These are phyloP conservation scores for Barbarea vulgaris DNA, from an alignment of 345 rosid species.

Conservation along the genomic window DNA sequence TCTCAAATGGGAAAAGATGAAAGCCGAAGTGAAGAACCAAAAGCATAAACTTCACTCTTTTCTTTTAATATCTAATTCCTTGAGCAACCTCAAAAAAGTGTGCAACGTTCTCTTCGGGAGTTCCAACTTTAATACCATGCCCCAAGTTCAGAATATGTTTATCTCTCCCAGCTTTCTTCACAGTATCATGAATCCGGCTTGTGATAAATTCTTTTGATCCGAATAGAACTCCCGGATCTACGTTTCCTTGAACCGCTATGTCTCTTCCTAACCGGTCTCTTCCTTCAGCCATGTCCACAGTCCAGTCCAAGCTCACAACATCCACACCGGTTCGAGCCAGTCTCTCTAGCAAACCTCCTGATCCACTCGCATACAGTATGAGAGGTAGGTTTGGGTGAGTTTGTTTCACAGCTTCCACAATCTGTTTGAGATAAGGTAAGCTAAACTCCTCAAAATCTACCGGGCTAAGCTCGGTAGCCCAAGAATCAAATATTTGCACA, in stretches of 20 bases:
- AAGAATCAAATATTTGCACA: constrained; percentile 95
- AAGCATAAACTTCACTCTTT: background rate
- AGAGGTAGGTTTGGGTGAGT: constrained; percentile 89
- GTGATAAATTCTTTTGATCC: constrained; percentile 92
- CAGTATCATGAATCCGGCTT: constrained; percentile 77
- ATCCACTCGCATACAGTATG: constrained; percentile 91
- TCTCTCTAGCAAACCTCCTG: constrained; percentile 94
- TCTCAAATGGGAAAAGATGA: background rate
- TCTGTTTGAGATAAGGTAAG: constrained; percentile 85
- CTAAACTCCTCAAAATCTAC: constrained; percentile 93
- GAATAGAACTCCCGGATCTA: constrained; percentile 90
- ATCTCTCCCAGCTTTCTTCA: constrained; percentile 84
- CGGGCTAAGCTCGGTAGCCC: constrained; percentile 99
- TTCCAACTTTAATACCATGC: constrained; percentile 92
- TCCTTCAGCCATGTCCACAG: constrained; percentile 98
- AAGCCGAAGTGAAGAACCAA: constrained; percentile 33
- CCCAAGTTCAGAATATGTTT: constrained; percentile 94
- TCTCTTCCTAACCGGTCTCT: constrained; percentile 74
- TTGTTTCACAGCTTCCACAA: constrained; percentile 77
- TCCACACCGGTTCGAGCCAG: constrained; percentile 83
- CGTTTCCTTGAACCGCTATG: constrained; percentile 91
- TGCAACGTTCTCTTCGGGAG: constrained; percentile 95
- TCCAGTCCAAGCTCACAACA: constrained; percentile 98
- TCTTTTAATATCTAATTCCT: constrained; percentile 64
- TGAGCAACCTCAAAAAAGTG: constrained; percentile 91